Evolutionary conservation across 495 filamentous ascomycete species (phyloP).

Genomic region (Echria macrotheca): DNA sequence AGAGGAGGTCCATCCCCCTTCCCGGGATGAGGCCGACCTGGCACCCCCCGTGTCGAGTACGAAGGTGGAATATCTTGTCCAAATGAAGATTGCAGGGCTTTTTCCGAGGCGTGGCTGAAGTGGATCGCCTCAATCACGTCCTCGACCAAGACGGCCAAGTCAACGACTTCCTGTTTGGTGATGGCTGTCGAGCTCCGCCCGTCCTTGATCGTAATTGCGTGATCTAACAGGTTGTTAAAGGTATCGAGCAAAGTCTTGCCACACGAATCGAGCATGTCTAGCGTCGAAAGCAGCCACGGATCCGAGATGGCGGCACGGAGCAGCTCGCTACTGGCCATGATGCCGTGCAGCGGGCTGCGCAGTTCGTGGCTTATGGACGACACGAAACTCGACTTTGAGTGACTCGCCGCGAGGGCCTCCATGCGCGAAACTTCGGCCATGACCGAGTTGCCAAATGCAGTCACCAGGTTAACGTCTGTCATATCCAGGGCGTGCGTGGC

Average conservation of each 20-base stretch:
- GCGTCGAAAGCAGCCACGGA: slow-evolving; percentile 53
- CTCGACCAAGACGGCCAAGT: slow-evolving; percentile 33
- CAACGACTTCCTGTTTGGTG: slow-evolving; percentile 37
- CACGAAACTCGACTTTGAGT: slow-evolving; percentile 64
- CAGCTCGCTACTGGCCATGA: slow-evolving; percentile 68
- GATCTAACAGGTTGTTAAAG: slow-evolving; percentile 43
- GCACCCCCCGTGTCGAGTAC: slow-evolving; percentile 13
- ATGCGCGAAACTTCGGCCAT: slow-evolving; percentile 56
- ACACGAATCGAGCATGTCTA: slow-evolving; percentile 70
- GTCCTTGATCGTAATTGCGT: slow-evolving; percentile 49
- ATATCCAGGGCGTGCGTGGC: slow-evolving; percentile 40
- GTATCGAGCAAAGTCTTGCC: slow-evolving; percentile 73
- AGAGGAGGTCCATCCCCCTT: slow-evolving; percentile 16
- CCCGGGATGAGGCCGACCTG: not conserved
- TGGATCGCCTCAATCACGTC: slow-evolving; percentile 45
- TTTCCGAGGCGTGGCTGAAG: slow-evolving; percentile 23
- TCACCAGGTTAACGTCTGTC: slow-evolving; percentile 40
- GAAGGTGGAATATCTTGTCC: not conserved
- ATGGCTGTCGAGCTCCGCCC: slow-evolving; percentile 52
- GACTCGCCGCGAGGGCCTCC: slow-evolving; percentile 35
- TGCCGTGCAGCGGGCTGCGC: slow-evolving; percentile 70
- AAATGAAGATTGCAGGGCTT: slow-evolving; percentile 17
- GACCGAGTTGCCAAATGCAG: slow-evolving; percentile 54
- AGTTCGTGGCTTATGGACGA: slow-evolving; percentile 74
- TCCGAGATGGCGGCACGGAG: slow-evolving; percentile 51